Base-by-base conservation (phyloP, 2,329 filamentous ascomycete genomes). In the Aspergillus sp. region DNA sequence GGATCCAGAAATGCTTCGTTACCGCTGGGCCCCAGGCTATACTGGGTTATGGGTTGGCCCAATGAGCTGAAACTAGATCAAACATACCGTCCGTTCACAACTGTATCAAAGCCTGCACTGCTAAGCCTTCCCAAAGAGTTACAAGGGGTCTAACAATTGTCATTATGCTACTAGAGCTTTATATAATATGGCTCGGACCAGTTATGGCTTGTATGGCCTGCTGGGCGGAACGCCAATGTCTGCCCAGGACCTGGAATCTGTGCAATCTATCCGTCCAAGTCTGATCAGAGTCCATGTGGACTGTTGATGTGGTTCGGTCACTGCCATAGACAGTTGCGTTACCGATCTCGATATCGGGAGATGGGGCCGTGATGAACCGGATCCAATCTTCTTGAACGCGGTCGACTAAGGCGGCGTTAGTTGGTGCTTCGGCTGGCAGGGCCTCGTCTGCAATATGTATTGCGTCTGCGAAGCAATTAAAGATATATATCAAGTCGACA, bases 1-100 rank as follows among this genome's bases (percentile, higher is more conserved):
- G 25, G 52, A 54, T 19, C 39, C 52, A n/a, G 52, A 54, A 54
- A 54, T 54, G 52, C 25, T 54, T 8, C 52, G 39, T 15, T 54
- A 54, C 19, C 52, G 52, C 25, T 54, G 52, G 52, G 25, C 30
- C 41, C 52, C 52, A 10, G 52, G 52, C 1, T 54, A 44, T 13
- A 54, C n/a, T 10, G 52, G 52, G 2, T n/a, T 54, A 5, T 54
- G 52, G 52, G n/a, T 38, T 11, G n/a, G 39, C 8, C 17, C 39
- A 15, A 13, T 15, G 3, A 23, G n/a, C 8, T 30, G 17, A 19
- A 13, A 8, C 27, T 39, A 23, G 51, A 17, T 19, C 8, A 10
- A 27, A 10, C 27, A 39, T 15, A 21, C 6, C 21, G 13, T 8
- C 10, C 2, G 8, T 23, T 19, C 5, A n/a, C 19, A 27, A 8